Conservation (phyloP, 2,329 filamentous ascomycete genomes). For the Cladosporium sp. region DNA sequence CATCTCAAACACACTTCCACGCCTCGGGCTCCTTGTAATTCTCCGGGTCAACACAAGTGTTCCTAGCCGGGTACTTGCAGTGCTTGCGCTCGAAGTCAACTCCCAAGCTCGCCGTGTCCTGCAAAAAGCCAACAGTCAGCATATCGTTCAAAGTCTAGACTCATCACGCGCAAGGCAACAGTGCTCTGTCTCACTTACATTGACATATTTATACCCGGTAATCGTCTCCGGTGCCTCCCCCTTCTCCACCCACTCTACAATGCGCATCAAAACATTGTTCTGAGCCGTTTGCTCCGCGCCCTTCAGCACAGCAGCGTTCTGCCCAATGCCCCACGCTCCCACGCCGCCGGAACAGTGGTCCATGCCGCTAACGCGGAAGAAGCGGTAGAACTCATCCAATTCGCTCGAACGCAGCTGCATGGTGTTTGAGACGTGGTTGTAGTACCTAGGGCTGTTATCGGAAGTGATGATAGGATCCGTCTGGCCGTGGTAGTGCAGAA, state of each 20-base stretch:
- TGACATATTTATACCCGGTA: constrained; percentile 40
- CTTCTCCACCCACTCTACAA: constrained; percentile 35
- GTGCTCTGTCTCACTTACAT: constrained; percentile 29
- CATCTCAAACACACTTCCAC: constrained; percentile 28
- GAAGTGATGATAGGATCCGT: constrained; percentile 38
- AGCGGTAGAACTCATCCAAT: constrained; percentile 51
- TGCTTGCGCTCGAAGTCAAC: constrained; percentile 44
- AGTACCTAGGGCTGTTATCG: constrained; percentile 44
- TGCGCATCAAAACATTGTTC: constrained; percentile 46
- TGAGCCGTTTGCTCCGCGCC: constrained; percentile 21
- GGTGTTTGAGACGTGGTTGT: constrained; percentile 37
- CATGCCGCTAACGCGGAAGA: constrained; percentile 50
- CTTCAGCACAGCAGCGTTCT: constrained; percentile 25
- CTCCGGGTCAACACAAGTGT: constrained; percentile 22
- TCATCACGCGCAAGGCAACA: constrained; percentile 24
- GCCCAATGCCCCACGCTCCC: constrained; percentile 38
- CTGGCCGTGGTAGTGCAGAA: constrained; percentile 33
- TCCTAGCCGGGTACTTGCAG: constrained; percentile 35
- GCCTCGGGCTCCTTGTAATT: constrained; percentile 24
- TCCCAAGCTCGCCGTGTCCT: constrained; percentile 34
- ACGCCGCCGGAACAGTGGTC: constrained; percentile 47
- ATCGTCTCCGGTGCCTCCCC: constrained; percentile 27
- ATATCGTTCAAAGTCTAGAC: not conserved
- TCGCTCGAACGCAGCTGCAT: constrained; percentile 45
- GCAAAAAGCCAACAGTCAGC: not conserved